Evolutionary conservation across 1,284 basidiomycete genomes (phyloP), one percentile per base, ranked within the genome.

Genomic region (Pterula multifida): DNA sequence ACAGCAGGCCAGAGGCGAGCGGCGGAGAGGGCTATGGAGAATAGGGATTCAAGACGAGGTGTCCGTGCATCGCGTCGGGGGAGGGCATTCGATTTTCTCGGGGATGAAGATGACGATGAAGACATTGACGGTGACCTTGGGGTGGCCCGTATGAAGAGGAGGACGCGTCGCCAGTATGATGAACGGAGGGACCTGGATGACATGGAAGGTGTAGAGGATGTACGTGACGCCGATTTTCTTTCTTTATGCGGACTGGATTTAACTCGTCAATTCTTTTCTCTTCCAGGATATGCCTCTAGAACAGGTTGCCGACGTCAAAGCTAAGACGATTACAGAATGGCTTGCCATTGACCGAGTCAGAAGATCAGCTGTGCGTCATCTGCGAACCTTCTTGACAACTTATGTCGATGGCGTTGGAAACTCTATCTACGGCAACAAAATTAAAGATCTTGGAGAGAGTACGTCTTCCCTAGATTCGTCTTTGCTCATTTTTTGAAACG

Each of bases 301-400:
- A 63, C 93, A 99, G 69, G 72, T 99, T 12, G 90, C 90, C 55
- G 95, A 99, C 61, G 90, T 98, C 73, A 98, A 98, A 64, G 90
- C 94, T 26, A 90, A 94, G 60, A 93, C 91, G 17, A 92, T 98
- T 50, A 88, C 89, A 4, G 93, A 96, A 65, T 99, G 96, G 96
- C 91, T 98, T 57, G 84, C 91, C 13, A 85, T 87, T 50, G 91
- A 94, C 52, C 82, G 86, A 45, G 95, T 98, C 53, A 81, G 88
- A 55, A 75, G 88, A 49, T 88, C 95, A 0, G 93, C 98, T 57
- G 77, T 89, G 56, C 84, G 86, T 56, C 90, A 97, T 64, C 98
- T 98, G 74, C 80, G 89, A 50, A 84, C 92, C 60, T 99, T 99
- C 69, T 72, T 99, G 51, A 90, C 95, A 77, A 96, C 92, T 3